phyloP scores from a whole-genome alignment of 495 filamentous ascomycete genomes.

The Extremus antarcticus region DNA sequence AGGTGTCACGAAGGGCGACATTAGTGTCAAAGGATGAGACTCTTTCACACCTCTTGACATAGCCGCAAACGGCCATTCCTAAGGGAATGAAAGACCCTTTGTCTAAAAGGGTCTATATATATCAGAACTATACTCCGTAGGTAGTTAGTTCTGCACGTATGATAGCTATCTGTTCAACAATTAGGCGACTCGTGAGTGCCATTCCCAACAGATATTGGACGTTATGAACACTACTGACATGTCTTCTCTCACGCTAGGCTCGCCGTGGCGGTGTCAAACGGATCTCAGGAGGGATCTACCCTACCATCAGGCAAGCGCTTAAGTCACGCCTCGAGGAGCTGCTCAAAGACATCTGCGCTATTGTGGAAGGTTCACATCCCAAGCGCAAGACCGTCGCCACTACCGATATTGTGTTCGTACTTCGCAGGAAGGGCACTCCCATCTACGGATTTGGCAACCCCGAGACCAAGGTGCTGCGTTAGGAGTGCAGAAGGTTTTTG shows the following conservation, averaged over 20 bases:
- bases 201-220: no score
- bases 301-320: slow-evolving; percentile 48
- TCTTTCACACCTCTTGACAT: background rate
- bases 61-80: no score
- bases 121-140: no score
- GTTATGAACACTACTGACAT: no score
- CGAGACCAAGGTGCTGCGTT: background rate
- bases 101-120: no score
- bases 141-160: no score
- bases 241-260: background rate
- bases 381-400: slow-evolving; percentile 98
- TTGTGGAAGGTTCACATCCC: slow-evolving; percentile 77
- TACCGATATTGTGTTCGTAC: slow-evolving; percentile 87
- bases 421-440: slow-evolving; percentile 78
- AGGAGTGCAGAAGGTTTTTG: background rate
- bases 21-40: no score
- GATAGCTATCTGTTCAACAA: no score
- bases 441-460: slow-evolving; percentile 8
- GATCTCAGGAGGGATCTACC: slow-evolving; percentile 63
- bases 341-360: slow-evolving; percentile 34
- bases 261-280: slow-evolving; percentile 97
- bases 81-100: no score
- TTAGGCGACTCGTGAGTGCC: no score
- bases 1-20: slow-evolving; percentile 63
- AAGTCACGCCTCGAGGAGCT: slow-evolving; percentile 46